Percentiles rank a stretch among this genome's conserved stretches.
Conservation (phyloP, 345 rosid species). For the Pistacia atlantica region DNA sequence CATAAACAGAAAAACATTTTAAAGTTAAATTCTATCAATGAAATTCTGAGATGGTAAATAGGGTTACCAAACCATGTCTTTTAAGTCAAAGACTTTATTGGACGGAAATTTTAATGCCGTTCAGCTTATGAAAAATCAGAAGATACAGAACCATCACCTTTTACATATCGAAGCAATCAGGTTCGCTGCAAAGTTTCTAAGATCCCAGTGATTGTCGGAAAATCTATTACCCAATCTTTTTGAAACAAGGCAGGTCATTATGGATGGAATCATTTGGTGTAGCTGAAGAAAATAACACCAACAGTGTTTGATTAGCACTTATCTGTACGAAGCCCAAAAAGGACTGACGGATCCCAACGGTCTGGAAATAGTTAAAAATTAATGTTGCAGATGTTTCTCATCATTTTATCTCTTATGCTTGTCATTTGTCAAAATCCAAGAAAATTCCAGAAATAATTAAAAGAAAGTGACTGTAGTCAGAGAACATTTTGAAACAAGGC, state of each 20-base stretch:
- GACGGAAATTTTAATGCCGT: no score
- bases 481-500: not conserved
- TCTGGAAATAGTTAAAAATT: not conserved
- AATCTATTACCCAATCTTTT: slow-evolving; percentile 66
- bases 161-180: slow-evolving; percentile 71
- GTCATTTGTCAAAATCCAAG: not conserved
- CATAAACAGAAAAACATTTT: not conserved
- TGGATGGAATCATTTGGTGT: slow-evolving; percentile 80
- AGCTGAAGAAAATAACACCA: slow-evolving; percentile 50
- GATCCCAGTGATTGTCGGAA: slow-evolving; percentile 81
- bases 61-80: not conserved
- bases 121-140: not conserved
- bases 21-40: not conserved
- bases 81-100: not conserved
- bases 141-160: slow-evolving; percentile 42
- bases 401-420: not conserved
- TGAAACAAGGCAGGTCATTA: slow-evolving; percentile 76
- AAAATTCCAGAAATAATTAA: not conserved
- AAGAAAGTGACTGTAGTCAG: not conserved
- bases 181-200: slow-evolving; percentile 70
- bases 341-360: slow-evolving; percentile 10
- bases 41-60: not conserved
- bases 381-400: not conserved
- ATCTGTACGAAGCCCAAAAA: slow-evolving; percentile 9
- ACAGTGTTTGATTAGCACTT: slow-evolving; percentile 10